Base-by-base conservation (phyloP, 805 yeast species). In the Sugiyamaella floridensis region DNA sequence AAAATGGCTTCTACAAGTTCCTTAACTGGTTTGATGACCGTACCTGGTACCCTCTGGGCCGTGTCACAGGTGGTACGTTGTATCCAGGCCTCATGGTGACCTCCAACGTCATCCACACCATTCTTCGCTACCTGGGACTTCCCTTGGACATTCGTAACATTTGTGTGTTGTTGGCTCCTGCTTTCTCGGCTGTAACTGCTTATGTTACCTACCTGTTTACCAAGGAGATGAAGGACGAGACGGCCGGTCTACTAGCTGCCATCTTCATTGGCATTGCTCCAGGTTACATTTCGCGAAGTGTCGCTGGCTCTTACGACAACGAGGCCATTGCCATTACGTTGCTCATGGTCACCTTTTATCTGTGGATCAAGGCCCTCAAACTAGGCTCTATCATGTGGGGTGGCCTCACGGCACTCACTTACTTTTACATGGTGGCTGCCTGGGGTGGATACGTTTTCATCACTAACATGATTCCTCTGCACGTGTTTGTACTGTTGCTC, bases 401-500 rank as follows among this genome's bases (percentile, higher is more conserved):
- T 10, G 76, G 92, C 2, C 72, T 85, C 61, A 82, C 97, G 28
- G 95, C 99, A 1, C 67, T 89, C 34, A 85, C 83, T 63, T 93
- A 95, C 74, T 93, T 95, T 71, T 93, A 93, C 77, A 93, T 93
- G 99, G 99, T 93, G 49, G 83, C 95, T 47, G 99, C 99, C 11
- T 90, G 99, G 97, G 99, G 99, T 76, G 99, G 99, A 26, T 93
- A 93, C 67, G 99, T 95, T 49, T 93, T 93, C 76, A 95, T 93
- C 72, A 93, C 99, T 55, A 93, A 93, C 73, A 82, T 95, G 76
- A 89, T 93, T 63, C 99, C 99, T 46, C 76, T 93, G 61, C 99
- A 93, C 68, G 89, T 90, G 22, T 90, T 93, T 65, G 90, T 89
- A 48, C 76, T 93, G 66, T 71, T 93, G 50, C 72, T 88, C 59